Percentiles rank a stretch among this genome's conserved stretches.
Conservation (phyloP, 2,329 filamentous ascomycete genomes). For the Rhynchosporium secalis region DNA sequence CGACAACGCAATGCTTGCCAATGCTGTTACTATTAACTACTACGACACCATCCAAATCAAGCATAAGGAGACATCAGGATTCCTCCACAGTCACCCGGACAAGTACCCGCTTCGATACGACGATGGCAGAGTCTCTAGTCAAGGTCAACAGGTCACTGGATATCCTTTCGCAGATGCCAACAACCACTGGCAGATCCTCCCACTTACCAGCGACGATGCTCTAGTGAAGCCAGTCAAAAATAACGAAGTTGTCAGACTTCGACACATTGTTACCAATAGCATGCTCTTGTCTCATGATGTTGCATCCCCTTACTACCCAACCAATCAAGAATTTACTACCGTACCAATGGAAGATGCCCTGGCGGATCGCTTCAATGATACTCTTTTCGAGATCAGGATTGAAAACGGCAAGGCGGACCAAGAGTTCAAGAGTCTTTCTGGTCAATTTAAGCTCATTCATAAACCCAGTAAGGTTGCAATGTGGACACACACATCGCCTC, state of each 20-base stretch:
- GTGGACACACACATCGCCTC: conserved; percentile 94
- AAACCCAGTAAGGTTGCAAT: conserved; percentile 94
- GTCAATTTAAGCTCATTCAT: conserved; percentile 95
- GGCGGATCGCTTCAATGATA: conserved; percentile 78
- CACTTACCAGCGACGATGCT: conserved; percentile 59
- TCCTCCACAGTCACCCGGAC: conserved; percentile 90
- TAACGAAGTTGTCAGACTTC: conserved; percentile 81
- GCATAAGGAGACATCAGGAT: conserved; percentile 97
- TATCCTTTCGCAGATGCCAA: conserved; percentile 99
- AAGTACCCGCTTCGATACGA: conserved; percentile 93
- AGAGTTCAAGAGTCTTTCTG: conserved; percentile 86
- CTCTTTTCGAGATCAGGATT: conserved; percentile 87
- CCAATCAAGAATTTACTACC: conserved; percentile 97
- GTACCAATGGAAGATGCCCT: conserved; percentile 70
- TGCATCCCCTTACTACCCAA: conserved; percentile 92
- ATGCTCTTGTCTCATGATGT: conserved; percentile 93
- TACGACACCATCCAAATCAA: conserved; percentile 83
- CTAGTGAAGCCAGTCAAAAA: conserved; percentile 70
- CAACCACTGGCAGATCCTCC: conserved; percentile 95
- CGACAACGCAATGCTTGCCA: conserved; percentile 89
- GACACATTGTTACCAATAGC: conserved; percentile 82
- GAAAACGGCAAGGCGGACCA: conserved; percentile 79
- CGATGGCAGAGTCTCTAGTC: conserved; percentile 93
- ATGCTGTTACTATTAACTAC: conserved; percentile 84
- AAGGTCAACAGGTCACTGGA: conserved; percentile 96